A percentile compares a stretch with the other conserved stretches of the same genome.
phyloP scores from a whole-genome alignment of 2,329 filamentous ascomycete species.

The Fusarium marasasianum region DNA sequence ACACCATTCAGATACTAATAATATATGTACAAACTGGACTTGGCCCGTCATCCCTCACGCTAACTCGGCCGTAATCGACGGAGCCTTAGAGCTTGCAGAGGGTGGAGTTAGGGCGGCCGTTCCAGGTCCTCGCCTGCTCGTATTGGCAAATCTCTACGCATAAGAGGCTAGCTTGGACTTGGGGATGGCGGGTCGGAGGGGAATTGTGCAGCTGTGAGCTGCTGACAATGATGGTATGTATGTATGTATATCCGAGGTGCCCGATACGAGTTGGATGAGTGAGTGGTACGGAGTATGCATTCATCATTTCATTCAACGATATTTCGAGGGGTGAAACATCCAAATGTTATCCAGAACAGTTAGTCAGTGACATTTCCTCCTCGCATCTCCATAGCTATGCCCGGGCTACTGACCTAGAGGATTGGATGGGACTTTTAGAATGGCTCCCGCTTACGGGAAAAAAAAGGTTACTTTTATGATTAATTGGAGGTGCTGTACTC shows the following conservation, averaged over 20 bases:
- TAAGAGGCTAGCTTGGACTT: not conserved
- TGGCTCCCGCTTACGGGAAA: constrained; percentile 4
- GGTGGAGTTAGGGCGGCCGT: constrained; percentile 18
- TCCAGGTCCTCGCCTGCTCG: constrained; percentile 22
- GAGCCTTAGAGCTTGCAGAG: not conserved
- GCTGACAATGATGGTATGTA: not conserved
- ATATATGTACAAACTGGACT: constrained; percentile 1
- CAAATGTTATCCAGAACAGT: not conserved
- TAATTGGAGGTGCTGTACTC: not conserved
- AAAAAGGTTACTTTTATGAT: constrained; percentile 3
- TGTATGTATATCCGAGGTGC: not conserved
- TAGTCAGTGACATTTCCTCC: not conserved
- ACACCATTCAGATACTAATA: not conserved
- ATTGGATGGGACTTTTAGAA: not conserved
- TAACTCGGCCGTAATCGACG: constrained; percentile 17
- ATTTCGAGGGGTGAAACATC: not conserved
- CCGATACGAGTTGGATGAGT: not conserved
- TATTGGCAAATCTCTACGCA: constrained; percentile 32
- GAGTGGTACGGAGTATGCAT: constrained; percentile 8
- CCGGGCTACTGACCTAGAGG: not conserved
- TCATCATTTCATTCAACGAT: not conserved
- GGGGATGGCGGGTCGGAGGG: constrained; percentile 6
- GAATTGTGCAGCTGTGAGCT: not conserved
- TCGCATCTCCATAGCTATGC: not conserved
- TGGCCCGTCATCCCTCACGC: constrained; percentile 6